Evolutionary conservation across 176 grass and related monocot genomes (phyloP), one percentile per base, ranked within the genome.

Genomic region (Puya raimondii): DNA sequence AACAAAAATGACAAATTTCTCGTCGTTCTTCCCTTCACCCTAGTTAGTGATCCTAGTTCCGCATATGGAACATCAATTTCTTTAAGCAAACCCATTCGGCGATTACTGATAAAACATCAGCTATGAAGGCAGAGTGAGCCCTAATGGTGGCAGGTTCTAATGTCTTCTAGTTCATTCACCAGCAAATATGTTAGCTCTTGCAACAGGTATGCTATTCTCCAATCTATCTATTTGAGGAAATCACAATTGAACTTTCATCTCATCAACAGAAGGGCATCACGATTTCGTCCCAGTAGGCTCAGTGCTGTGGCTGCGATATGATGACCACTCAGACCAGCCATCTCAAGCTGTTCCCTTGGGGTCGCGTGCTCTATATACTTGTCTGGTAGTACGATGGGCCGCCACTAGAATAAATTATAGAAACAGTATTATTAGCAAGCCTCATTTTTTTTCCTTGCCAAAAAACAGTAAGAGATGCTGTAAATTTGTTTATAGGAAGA

Each of bases 301-400:
- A 91, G 56, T 51, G 85, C 70, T 1, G 88, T 88, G 49, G 88
- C 88, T 26, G 88, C 88, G 47, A 91, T 88, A 56, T 88, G 85
- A 82, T 85, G 88, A 67, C 85, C 85, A 10, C 85, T 85, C 64
- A 88, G 47, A 3, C 89, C 89, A 22, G 89, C 82, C 48, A 91
- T 64, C 11, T 91, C 89, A 17, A 91, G 74, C 74, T 91, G 89
- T 12, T 91, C 82, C 1, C 68, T 61, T 0, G 67, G 76, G 2
- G 84, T 79, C 15, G 85, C 88, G 0, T 91, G 89, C 2, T 88
- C 81, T 25, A 91, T 82, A 58, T 91, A 88, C 72, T 77, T 73
- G 75, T 91, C 85, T 48, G 89, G 89, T 23, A 91, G 54, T 51
- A 91, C 64, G 15, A 91, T 85, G 49, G 85, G 89, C 18, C 89